phyloP scores from a whole-genome alignment of 371 early-diverging fungal species.

The Syncephalastrum sp. region DNA sequence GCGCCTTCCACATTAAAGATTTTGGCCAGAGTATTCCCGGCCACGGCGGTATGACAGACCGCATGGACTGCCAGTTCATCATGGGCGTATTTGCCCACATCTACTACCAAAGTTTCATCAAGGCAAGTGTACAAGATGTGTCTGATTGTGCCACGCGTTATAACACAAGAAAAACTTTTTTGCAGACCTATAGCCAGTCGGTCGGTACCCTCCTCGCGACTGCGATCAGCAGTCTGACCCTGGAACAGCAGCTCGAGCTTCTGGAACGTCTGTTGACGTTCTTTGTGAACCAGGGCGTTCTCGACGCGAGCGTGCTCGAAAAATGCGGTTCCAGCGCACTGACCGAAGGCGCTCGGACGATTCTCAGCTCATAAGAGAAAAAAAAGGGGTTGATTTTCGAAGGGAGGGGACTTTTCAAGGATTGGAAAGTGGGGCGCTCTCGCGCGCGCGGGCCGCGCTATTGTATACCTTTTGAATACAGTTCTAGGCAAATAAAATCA shows the following conservation, averaged over 20 bases:
- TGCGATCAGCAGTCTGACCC: slow-evolving; percentile 46
- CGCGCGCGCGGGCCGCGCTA: slow-evolving; percentile 7
- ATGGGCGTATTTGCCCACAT: slow-evolving; percentile 96
- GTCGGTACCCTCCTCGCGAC: slow-evolving; percentile 56
- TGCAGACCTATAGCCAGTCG: slow-evolving; percentile 42
- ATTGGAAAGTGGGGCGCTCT: slow-evolving; percentile 3
- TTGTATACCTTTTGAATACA: not conserved
- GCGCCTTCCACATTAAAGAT: slow-evolving; percentile 98
- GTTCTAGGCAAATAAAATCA: too few species aligned
- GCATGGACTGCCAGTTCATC: slow-evolving; percentile 98
- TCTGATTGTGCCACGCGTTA: not conserved
- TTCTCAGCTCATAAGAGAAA: not conserved
- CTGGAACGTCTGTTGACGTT: slow-evolving; percentile 57
- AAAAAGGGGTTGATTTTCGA: too few species aligned
- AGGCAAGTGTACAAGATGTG: slow-evolving; percentile 34
- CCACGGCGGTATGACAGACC: slow-evolving; percentile 98
- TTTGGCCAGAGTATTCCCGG: slow-evolving; percentile 98
- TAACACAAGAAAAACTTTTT: not conserved
- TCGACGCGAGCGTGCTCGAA: slow-evolving; percentile 41
- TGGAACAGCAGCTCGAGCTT: slow-evolving; percentile 58
- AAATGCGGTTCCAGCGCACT: slow-evolving; percentile 35
- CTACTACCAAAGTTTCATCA: slow-evolving; percentile 89
- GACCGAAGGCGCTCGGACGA: slow-evolving; percentile 9
- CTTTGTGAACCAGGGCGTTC: slow-evolving; percentile 56
- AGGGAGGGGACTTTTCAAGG: too few species aligned